Evolutionary conservation across 1,139 yeast species (phyloP), one percentile per base, ranked within the genome.

Genomic region (Lodderomyces elongisporus): DNA sequence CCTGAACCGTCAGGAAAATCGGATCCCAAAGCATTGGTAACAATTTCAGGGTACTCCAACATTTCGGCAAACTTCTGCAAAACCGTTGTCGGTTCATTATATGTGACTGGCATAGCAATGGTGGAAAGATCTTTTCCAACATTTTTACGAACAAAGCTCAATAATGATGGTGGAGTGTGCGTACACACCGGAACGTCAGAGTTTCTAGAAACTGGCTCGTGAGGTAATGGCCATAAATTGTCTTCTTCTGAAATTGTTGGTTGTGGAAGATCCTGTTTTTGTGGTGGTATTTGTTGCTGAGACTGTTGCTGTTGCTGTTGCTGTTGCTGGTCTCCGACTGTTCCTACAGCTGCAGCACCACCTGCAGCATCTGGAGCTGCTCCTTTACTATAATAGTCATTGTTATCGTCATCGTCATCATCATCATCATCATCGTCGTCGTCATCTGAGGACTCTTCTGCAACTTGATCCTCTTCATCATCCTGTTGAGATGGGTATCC

Each of bases 71-170:
- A 75, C 44, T 79, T 74, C 54, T 91, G 96, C 36, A 91, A 62
- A 23, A 84, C 77, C 0, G 94, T 77, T 13, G 89, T 58, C 0
- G 98, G 98, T 54, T 91, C 98, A 60, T 91, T 91, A 42, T 88
- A 74, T 2, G 93, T 81, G 4, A 91, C 95, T 1, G 98, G 98
- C 93, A 89, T 88, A 1, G 96, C 81, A 37, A 88, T 76, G 1
- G 91, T 74, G 0, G 91, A 73, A 42, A 89, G 56, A 56, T 89
- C 97, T 52, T 89, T 89, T 17, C 97, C 96, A 12, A 89, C 94
- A 48, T 87, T 88, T 52, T 89, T 88, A 36, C 96, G 74, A 38
- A 91, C 69, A 48, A 88, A 75, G 1, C 88, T 73, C 34, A 89
- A 63, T 25, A 91, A 60, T 42, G 93, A 82, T 4, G 96, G 96